Evolutionary conservation across 1,284 basidiomycete genomes (phyloP), one percentile per base, ranked within the genome.

Genomic region (Sparassis latifolia): DNA sequence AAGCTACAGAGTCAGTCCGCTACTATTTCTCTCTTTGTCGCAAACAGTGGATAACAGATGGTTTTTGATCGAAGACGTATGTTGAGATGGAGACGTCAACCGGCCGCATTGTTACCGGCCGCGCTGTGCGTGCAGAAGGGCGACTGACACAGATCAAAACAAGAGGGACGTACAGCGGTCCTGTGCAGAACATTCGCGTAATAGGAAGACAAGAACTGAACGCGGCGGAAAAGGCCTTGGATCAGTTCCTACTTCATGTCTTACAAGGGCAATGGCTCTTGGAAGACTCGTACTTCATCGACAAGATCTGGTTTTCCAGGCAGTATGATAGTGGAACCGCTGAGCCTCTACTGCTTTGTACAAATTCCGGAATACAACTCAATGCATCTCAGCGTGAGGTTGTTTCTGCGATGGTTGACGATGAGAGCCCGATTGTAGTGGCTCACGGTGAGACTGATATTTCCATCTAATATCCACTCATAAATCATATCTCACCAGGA

Each of bases 1-100:
- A 0, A 53, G 50, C 20, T 45, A 49, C 27, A 55, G 59, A 53
- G 60, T 58, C 40, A 9, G 51, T 44, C 33, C n/a, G 9, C 43
- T 32, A 7, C 30, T 39, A 38, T 31, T 9, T 2, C 27, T 27
- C 45, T 29, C 6, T 28, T 20, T 35, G 10, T 30, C 30, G 37
- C 42, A 12, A 50, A 31, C 7, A 9, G 33, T 5, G 38, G 54
- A 48, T 51, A 30, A 30, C 29, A 35, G 10, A 38, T 12, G 30
- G 12, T 10, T 35, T 33, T 20, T 20, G 45, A 32, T 32, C 31
- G 33, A 39, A 49, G 32, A 27, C 45, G 2, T n/a, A 52, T 0
- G 44, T 48, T 31, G 39, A 42, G n/a, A 44, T 39, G 12, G 33
- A 43, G 7, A 47, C 37, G 2, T 4, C 28, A 3, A 6, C 33